Evolutionary conservation across 2,329 filamentous ascomycete species (phyloP).

Genomic region (Sporothrix schenckii): DNA sequence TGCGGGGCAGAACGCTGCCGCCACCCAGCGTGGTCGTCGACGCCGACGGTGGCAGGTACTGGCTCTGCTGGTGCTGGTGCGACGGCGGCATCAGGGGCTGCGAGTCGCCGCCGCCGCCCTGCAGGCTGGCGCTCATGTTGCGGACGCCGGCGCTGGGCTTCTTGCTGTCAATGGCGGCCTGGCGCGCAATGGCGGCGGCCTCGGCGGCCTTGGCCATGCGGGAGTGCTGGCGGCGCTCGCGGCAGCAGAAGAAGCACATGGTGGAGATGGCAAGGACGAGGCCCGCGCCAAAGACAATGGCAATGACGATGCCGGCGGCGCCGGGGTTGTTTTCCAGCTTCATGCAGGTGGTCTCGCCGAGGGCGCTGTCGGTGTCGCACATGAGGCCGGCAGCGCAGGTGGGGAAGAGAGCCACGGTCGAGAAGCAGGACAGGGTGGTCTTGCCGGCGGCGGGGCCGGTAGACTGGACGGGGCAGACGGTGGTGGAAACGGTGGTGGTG

Average conservation of each 20-base stretch:
- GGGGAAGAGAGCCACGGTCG: constrained; percentile 43
- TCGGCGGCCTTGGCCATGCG: constrained; percentile 52
- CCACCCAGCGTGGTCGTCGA: not conserved
- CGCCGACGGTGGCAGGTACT: constrained; percentile 17
- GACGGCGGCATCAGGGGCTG: constrained; percentile 39
- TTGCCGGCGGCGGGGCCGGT: constrained; percentile 43
- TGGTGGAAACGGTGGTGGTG: constrained; percentile 44
- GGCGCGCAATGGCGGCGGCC: constrained; percentile 53
- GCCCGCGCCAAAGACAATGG: constrained; percentile 51
- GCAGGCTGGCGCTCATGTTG: constrained; percentile 25
- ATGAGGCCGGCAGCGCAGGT: constrained; percentile 50
- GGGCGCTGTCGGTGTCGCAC: constrained; percentile 48
- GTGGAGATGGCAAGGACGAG: constrained; percentile 46
- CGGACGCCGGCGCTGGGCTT: constrained; percentile 43
- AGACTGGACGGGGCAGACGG: constrained; percentile 47
- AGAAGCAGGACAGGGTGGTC: constrained; percentile 47
- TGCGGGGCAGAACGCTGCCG: constrained; percentile 2
- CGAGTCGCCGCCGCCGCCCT: constrained; percentile 11
- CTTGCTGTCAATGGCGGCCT: constrained; percentile 47
- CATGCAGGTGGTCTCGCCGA: constrained; percentile 51
- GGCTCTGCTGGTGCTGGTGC: not conserved
- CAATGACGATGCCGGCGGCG: constrained; percentile 52
- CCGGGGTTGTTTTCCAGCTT: constrained; percentile 46
- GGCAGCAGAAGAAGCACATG: constrained; percentile 57
- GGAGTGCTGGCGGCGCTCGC: constrained; percentile 52